Conservation (phyloP, 495 filamentous ascomycete genomes). For the Neurospora discreta region DNA sequence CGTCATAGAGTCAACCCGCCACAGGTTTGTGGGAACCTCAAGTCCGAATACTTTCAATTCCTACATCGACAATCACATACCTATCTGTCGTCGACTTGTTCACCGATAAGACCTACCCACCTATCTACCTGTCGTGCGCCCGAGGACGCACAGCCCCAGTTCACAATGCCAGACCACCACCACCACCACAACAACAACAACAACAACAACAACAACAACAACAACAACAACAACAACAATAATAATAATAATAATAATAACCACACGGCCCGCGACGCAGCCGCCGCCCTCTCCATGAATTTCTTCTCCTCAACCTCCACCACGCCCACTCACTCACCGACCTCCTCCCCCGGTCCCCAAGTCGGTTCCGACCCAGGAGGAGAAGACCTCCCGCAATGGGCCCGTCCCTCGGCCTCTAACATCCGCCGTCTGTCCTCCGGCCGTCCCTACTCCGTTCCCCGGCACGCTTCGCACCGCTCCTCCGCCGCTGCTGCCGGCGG, state of each 20-base stretch:
- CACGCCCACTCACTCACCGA: not conserved
- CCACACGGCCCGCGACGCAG: constrained; percentile 9
- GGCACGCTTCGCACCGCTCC: constrained; percentile 8
- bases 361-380: not conserved
- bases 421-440: constrained; percentile 6
- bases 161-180: constrained; percentile 20
- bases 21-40: not conserved
- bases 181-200: constrained; percentile 5
- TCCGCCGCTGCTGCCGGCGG: not conserved
- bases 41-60: constrained; percentile 1
- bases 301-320: constrained; percentile 3
- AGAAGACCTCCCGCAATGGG: not conserved
- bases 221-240: not conserved
- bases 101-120: not conserved
- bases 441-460: constrained; percentile 8
- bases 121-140: not conserved
- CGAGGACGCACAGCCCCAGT: not conserved
- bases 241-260: too few species aligned
- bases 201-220: not conserved
- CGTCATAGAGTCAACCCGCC: not conserved
- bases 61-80: not conserved
- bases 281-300: constrained; percentile 16
- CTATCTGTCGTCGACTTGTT: not conserved
- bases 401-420: constrained; percentile 6
- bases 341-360: not conserved